Base-by-base conservation (phyloP, 2,329 filamentous ascomycete species). In the Penicillium brasilianum region DNA sequence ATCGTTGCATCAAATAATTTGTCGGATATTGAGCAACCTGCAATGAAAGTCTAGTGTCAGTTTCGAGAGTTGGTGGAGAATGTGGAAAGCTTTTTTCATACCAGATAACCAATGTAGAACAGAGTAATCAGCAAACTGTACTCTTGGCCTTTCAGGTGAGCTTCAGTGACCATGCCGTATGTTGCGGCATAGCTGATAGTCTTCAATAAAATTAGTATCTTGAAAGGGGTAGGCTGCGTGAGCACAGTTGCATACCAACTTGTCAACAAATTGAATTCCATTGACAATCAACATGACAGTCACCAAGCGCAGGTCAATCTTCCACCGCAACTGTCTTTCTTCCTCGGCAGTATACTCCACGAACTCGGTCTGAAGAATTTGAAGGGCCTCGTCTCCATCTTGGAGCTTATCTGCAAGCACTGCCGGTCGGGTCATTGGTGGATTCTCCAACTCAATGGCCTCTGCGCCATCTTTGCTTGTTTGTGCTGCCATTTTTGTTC, bases 381-480 rank as follows among this genome's bases (percentile, higher is more conserved):
- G 18, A 43, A 43, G 39, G 3, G 39, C 39, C 13, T 43, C 39
- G 20, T 43, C 39, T 13, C 39, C 39, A 22, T 51, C 39, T 14
- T 52, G 55, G 4, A 58, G 36, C 28, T 58, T 58, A 8, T 58
- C 55, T 1, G 55, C 25, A 20, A 51, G 36, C 1, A 58, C 30
- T 9, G 50, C 30, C 30, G 49, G 36, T 18, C 22, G 55, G 18
- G 32, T 36, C 41, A 37, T 18, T 32, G 34, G 36, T 9, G 37
- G 43, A 44, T 58, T 58, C 48, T 58, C 55, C 25, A 58, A 28
- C 55, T 58, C 53, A 30, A 49, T 30, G 22, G 46, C 28, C 25
- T 49, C 46, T 13, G 46, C 46, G 7, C 22, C 46, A 13, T 49
- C n/a, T 18, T 49, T 49, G 46, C 30, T 43, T 41, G 37, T 10